These are phyloP conservation scores for Colletotrichum costaricense DNA, from an alignment of 2,329 filamentous ascomycete species.

Conservation along the genomic window DNA sequence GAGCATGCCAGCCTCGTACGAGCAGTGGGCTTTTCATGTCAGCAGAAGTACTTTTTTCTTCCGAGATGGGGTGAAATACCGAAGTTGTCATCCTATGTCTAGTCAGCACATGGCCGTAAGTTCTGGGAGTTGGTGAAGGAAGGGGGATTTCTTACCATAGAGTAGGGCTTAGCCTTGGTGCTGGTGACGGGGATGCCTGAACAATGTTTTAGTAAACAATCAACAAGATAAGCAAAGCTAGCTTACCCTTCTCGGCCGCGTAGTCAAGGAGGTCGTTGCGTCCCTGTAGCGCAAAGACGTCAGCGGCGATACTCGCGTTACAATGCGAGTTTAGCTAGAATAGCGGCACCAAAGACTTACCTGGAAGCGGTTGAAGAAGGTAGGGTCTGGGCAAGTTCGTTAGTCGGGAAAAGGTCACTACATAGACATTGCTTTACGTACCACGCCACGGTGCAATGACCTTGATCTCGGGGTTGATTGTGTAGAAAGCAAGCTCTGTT, in stretches of 20 bases:
- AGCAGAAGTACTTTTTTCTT: neutral
- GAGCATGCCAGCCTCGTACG: slow-evolving; percentile 61
- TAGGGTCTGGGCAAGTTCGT: slow-evolving; percentile 64
- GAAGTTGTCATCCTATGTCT: neutral
- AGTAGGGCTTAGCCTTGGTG: slow-evolving; percentile 70
- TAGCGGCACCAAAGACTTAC: slow-evolving; percentile 37
- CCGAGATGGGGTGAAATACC: neutral
- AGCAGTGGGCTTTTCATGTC: neutral
- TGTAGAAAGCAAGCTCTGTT: slow-evolving; percentile 47
- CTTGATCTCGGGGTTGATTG: slow-evolving; percentile 57
- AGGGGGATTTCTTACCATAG: slow-evolving; percentile 67
- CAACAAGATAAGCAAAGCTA: accelerated
- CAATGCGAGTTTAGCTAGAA: neutral
- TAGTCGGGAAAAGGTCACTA: neutral
- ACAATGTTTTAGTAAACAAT: neutral
- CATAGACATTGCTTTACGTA: neutral
- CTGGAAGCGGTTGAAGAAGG: slow-evolving; percentile 77
- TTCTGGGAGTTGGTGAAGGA: neutral
- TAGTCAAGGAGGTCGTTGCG: slow-evolving; percentile 80
- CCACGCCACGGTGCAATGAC: slow-evolving; percentile 75
- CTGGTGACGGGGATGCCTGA: slow-evolving; percentile 75
- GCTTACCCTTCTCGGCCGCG: slow-evolving; percentile 64
- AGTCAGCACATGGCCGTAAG: slow-evolving; percentile 69
- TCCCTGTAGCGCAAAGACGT: slow-evolving; percentile 52
- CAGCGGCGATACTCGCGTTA: neutral